Evolutionary conservation across 345 rosid genomes (phyloP).

Genomic region (Isatis tinctoria): DNA sequence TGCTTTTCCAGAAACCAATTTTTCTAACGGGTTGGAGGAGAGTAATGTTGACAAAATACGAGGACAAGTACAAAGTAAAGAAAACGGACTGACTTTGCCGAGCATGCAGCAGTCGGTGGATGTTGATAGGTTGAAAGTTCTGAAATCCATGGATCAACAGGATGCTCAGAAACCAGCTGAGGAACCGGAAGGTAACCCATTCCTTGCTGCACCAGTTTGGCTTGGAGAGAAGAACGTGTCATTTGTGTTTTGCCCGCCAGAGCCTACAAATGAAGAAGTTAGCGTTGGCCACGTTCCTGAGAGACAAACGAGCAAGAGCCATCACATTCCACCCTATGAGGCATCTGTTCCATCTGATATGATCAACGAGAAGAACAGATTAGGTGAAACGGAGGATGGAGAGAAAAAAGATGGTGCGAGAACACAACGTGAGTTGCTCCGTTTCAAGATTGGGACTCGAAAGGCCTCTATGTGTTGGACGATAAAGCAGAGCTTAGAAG

Average conservation of each 20-base stretch:
- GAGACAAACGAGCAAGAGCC: constrained; percentile 26
- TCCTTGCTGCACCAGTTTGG: constrained; percentile 65
- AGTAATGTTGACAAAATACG: constrained; percentile 30
- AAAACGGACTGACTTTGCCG: constrained; percentile 33
- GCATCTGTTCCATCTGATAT: constrained; percentile 51
- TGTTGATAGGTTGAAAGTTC: constrained; percentile 45
- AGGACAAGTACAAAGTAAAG: constrained; percentile 29
- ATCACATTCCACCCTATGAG: constrained; percentile 40
- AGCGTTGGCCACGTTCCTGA: constrained; percentile 30
- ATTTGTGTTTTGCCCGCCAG: constrained; percentile 42
- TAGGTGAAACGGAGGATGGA: constrained; percentile 36
- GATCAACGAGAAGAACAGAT: constrained; percentile 34
- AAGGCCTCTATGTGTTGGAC: constrained; percentile 35
- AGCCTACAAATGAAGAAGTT: constrained; percentile 37
- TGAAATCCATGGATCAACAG: constrained; percentile 34
- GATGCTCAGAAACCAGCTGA: constrained; percentile 36
- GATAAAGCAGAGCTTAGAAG: constrained; percentile 30
- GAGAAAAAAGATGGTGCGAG: constrained; percentile 32
- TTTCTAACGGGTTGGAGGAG: constrained; percentile 29
- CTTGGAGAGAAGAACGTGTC: constrained; percentile 61
- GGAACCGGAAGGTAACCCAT: constrained; percentile 52
- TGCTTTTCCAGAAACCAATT: constrained; percentile 59
- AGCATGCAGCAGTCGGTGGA: constrained; percentile 42
- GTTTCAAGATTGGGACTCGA: constrained; percentile 55
- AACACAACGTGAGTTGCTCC: constrained; percentile 48